Base-by-base conservation (phyloP, 257 asterid genomes). In the Solanum gandarillasii region DNA sequence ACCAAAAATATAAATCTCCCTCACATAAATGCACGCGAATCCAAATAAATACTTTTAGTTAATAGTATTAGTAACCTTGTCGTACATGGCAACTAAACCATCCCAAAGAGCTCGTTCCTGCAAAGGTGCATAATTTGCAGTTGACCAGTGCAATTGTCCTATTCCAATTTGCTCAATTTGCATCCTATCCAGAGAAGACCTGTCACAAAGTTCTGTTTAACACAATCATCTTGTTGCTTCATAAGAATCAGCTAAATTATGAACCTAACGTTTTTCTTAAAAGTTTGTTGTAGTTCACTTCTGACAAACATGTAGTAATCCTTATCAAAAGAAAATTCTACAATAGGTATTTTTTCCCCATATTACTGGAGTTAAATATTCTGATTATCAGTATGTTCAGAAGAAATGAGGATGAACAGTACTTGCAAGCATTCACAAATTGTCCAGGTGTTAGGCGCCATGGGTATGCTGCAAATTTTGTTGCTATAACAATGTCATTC, bases 61-160 rank as follows among this genome's bases (percentile, higher is more conserved):
- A 46, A 6, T 35, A 35, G 32, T 31, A 36, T 7, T 2, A 36
- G 83, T 93, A 92, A 97, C 99, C 99, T 97, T 92, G 87, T 97
- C 98, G 83, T 97, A 93, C 98, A 97, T 97, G 94, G 99, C 99
- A 91, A 94, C 98, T 93, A 97, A 93, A 90, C 99, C 99, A 92
- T 95, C 98, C 99, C 99, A 97, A 88, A 97, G 97, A 83, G 98
- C 99, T 74, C 94, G 93, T 86, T 97, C 99, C 83, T 97, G 98
- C 48, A 93, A 93, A 86, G 99, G 98, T 58, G 98, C 98, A 85
- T 97, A 97, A 86, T 97, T 95, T 36, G 98, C 98, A n/a, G 99
- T 95, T 35, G 98, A 97, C 99, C 99, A 97, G 87, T 95, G 99
- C 88, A 97, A 88, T 88, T 97, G 99, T 72, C 98, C 99, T 7